Percentiles rank a stretch among this genome's conserved stretches.
Conservation (phyloP, 495 filamentous ascomycete genomes). For the Xylona heveae region DNA sequence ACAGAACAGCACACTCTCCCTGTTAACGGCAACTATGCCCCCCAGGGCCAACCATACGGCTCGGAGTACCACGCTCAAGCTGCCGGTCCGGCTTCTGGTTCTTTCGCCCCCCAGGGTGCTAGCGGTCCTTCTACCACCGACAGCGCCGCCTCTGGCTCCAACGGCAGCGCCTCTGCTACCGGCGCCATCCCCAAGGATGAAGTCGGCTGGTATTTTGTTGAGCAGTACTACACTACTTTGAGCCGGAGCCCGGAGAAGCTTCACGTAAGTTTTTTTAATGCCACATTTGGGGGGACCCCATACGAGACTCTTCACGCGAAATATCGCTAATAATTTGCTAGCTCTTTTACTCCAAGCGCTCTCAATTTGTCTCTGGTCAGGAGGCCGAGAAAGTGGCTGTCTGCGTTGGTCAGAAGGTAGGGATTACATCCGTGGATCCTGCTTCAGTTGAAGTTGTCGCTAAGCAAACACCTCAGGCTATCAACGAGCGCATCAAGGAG, state of each 20-base stretch:
- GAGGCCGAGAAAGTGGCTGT: slow-evolving; percentile 75
- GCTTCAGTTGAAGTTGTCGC: neutral
- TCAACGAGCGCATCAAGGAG: slow-evolving; percentile 80
- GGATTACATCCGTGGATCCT: slow-evolving; percentile 12
- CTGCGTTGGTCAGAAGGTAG: slow-evolving; percentile 64
- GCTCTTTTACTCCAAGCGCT: slow-evolving; percentile 27
- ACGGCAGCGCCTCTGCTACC: slow-evolving; percentile 4
- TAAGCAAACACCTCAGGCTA: slow-evolving; percentile 32
- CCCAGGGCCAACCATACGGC: slow-evolving; percentile 7
- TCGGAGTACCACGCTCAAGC: slow-evolving; percentile 1
- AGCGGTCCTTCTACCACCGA: slow-evolving; percentile 2
- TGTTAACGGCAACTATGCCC: slow-evolving; percentile 20
- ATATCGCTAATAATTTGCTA: slow-evolving; percentile 2
- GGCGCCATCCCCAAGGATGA: slow-evolving; percentile 52
- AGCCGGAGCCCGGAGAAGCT: slow-evolving; percentile 87
- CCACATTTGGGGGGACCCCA: neutral
- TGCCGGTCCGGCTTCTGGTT: neutral
- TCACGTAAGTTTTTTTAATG: slow-evolving; percentile 33
- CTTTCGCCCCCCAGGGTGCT: slow-evolving; percentile 5
- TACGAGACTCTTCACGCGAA: neutral
- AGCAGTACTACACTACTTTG: slow-evolving; percentile 95
- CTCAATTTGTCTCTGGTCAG: slow-evolving; percentile 25
- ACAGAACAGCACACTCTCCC: slow-evolving; percentile 15
- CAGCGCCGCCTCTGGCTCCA: neutral
- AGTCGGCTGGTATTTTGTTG: slow-evolving; percentile 97